Evolutionary conservation across 176 grass and related monocot species (phyloP).

Genomic region (Musa itinerans): DNA sequence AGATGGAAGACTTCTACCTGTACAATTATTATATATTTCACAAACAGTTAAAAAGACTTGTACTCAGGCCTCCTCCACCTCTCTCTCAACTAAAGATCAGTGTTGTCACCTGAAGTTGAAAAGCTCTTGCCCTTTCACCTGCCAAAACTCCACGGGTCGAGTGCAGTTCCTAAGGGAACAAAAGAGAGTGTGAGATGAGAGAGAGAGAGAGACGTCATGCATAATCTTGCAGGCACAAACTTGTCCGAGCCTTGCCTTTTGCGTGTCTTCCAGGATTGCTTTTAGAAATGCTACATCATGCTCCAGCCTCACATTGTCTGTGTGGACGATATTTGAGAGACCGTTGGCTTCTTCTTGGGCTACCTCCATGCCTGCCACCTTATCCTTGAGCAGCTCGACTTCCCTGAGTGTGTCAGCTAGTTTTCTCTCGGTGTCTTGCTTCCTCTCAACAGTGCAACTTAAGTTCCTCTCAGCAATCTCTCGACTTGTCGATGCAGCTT

Average conservation of each 20-base stretch:
- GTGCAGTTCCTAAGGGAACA: slow-evolving; percentile 48
- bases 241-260: slow-evolving; percentile 37
- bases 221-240: too few species aligned
- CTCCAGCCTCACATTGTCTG: slow-evolving; percentile 81
- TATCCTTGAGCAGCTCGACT: slow-evolving; percentile 54
- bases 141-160: slow-evolving; percentile 68
- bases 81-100: neutral
- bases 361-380: slow-evolving; percentile 56
- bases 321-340: slow-evolving; percentile 62
- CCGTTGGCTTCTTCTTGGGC: slow-evolving; percentile 80
- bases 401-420: slow-evolving; percentile 54
- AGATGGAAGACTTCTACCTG: slow-evolving; percentile 85
- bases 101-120: slow-evolving; percentile 70
- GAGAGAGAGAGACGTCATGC: too few species aligned
- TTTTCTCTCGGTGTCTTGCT: slow-evolving; percentile 56
- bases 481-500: slow-evolving; percentile 36
- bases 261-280: slow-evolving; percentile 76
- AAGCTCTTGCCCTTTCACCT: slow-evolving; percentile 57
- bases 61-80: too few species aligned
- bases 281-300: slow-evolving; percentile 89
- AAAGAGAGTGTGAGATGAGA: too few species aligned
- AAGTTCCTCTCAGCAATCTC: slow-evolving; percentile 61
- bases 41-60: neutral
- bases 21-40: neutral
- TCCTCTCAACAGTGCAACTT: slow-evolving; percentile 48